phyloP scores from a whole-genome alignment of 2,329 filamentous ascomycete species.

The Beauveria australis region DNA sequence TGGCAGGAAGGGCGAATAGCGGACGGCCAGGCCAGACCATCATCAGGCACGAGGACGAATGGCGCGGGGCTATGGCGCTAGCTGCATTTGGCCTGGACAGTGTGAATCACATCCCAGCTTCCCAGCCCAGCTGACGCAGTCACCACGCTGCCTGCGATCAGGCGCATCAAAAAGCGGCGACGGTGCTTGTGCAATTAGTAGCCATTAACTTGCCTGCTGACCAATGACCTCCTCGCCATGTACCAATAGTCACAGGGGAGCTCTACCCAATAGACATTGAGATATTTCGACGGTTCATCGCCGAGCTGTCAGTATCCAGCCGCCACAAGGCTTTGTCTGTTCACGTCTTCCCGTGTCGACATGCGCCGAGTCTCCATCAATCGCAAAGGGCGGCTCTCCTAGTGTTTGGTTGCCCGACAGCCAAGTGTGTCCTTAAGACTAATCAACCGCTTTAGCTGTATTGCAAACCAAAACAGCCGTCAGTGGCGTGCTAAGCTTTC shows the following conservation, averaged over 20 bases:
- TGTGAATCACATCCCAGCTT: slow-evolving; percentile 4
- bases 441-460: neutral
- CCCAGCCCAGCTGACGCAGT: slow-evolving; percentile 6
- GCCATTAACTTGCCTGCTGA: neutral
- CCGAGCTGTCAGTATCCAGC: neutral
- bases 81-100: neutral
- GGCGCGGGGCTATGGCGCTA: slow-evolving; percentile 19
- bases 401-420: neutral
- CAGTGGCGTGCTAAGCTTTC: neutral
- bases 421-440: neutral
- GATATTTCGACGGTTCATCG: neutral
- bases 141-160: slow-evolving; percentile 1
- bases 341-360: too few species aligned
- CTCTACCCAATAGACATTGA: neutral
- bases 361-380: too few species aligned
- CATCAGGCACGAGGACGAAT: slow-evolving; percentile 11
- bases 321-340: too few species aligned
- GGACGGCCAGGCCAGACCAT: neutral
- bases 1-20: slow-evolving; percentile 12
- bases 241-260: too few species aligned
- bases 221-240: too few species aligned
- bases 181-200: neutral
- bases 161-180: neutral
- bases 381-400: too few species aligned
- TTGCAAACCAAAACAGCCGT: neutral